These are phyloP conservation scores for Acanthamoeba healyi DNA, from an alignment of 208 protist genomes.

Conservation along the genomic window DNA sequence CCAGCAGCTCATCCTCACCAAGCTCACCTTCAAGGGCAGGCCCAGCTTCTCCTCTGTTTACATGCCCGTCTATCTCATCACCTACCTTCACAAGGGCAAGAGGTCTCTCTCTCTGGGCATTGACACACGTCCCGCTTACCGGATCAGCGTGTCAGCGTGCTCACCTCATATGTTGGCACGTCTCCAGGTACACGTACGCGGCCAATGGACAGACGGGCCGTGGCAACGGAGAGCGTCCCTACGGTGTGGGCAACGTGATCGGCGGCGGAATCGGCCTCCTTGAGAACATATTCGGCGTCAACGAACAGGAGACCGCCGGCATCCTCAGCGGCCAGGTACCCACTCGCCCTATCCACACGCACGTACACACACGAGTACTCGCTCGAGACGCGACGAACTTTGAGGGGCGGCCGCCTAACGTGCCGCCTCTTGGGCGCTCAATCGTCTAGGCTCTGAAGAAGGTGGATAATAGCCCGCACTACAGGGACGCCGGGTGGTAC, in stretches of 20 bases:
- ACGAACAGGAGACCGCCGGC: slow-evolving; percentile 66
- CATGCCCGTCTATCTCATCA: slow-evolving; percentile 45
- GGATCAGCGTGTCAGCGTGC: too few relatives aligned
- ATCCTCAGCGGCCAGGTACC: slow-evolving; percentile 55
- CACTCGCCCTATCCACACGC: neutral
- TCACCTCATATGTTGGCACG: too few relatives aligned
- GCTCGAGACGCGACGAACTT: too few relatives aligned
- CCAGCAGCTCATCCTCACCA: slow-evolving; percentile 69
- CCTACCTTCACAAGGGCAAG: slow-evolving; percentile 60
- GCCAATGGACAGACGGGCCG: slow-evolving; percentile 47
- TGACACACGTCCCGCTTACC: too few relatives aligned
- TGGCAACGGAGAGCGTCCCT: slow-evolving; percentile 41
- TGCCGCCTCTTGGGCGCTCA: too few relatives aligned
- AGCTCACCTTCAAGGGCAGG: slow-evolving; percentile 57
- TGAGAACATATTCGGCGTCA: slow-evolving; percentile 66
- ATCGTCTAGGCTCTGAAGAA: slow-evolving; percentile 25
- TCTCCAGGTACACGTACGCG: slow-evolving; percentile 45
- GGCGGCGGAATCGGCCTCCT: slow-evolving; percentile 48
- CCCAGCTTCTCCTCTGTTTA: slow-evolving; percentile 58
- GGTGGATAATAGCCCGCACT: slow-evolving; percentile 54
- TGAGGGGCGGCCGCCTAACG: too few relatives aligned
- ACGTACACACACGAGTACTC: neutral
- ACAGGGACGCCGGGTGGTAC: slow-evolving; percentile 49
- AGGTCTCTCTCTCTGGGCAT: neutral
- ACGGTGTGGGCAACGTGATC: slow-evolving; percentile 58